Base-by-base conservation (phyloP, 2,329 filamentous ascomycete species). In the Aspergillus costaricaensis region DNA sequence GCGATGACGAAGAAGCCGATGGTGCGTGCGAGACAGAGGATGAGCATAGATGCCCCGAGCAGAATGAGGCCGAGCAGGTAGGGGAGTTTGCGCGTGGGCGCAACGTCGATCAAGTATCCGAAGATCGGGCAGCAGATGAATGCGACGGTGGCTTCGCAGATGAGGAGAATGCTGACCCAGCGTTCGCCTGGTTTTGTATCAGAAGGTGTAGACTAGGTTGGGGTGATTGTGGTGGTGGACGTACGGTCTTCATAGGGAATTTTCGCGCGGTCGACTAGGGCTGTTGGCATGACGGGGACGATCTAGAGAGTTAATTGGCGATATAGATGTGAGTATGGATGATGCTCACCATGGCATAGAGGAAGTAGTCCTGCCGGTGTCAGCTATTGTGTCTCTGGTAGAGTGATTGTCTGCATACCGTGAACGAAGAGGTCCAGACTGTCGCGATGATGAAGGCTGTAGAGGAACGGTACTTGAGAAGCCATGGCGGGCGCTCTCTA, bases 361-460 rank as follows among this genome's bases (percentile, higher is more conserved):
- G 67, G 14, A 72, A 67, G 44, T 65, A 72, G 25, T 71, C 70
- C 70, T 72, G 38, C 43, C 3, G 23, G 9, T 39, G n/a, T 63
- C 52, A 55, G 51, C 51, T 8, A 41, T 25, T 48, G 27, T 36
- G 27, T 36, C 8, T 4, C 25, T n/a, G 10, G 4, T 15, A 12
- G n/a, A 14, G 10, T 25, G 23, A 25, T 25, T 25, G 14, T 36
- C 25, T 12, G 65, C 66, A n/a, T 65, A 72, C 70, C 14, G 70
- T 71, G 55, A 72, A 72, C 10, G 62, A 69, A 14, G 70, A 72
- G 48, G 66, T 71, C 70, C 70, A 72, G n/a, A 88, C 83, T 2
- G 85, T 87, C 6, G 79, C 72, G 41, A 86, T 70, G 64, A 88
- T 86, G 75, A 88, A 88, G 49, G 80, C 67, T 2, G 83, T 84